Evolutionary conservation across 140 eudicot species (phyloP).

Genomic region (Erigeron philadelphicus): DNA sequence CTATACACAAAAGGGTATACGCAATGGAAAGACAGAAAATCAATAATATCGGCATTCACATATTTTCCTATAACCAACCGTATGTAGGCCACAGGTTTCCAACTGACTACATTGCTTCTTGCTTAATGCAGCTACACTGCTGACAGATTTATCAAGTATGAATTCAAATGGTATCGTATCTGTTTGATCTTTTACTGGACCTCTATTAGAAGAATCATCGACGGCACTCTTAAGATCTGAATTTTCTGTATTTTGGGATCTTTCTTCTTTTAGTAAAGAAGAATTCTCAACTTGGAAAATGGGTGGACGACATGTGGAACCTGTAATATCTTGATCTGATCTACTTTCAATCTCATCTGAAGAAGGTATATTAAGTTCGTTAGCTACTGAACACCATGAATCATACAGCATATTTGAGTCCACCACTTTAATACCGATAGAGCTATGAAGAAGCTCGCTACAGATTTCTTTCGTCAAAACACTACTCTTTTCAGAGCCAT

Average conservation of each 20-base stretch:
- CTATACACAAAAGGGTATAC: constrained; percentile 9
- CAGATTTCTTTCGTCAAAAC: constrained; percentile 30
- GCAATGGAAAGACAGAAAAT: constrained; percentile 14
- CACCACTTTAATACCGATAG: constrained; percentile 33
- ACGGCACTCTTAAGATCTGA: constrained; percentile 20
- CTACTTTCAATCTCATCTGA: constrained; percentile 26
- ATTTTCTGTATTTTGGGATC: constrained; percentile 29
- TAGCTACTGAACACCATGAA: constrained; percentile 36
- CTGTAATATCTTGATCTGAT: constrained; percentile 26
- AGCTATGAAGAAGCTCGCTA: constrained; percentile 35
- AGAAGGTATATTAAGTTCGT: constrained; percentile 24
- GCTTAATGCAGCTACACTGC: constrained; percentile 49
- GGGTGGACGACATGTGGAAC: constrained; percentile 34
- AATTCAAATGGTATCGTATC: constrained; percentile 38
- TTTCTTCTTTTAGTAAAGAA: constrained; percentile 37
- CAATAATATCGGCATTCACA: neutral
- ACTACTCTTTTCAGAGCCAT: constrained; percentile 30
- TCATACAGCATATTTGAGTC: constrained; percentile 36
- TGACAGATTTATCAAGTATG: constrained; percentile 62
- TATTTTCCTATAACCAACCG: constrained; percentile 45
- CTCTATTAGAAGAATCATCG: constrained; percentile 27
- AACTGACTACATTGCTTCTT: constrained; percentile 61
- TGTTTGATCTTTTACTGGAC: constrained; percentile 23
- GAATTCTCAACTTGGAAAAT: constrained; percentile 29
- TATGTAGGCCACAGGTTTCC: constrained; percentile 65